A percentile compares a stretch with the other conserved stretches of the same genome.
Conservation (phyloP, 305 asterid species). For the Fraxinus nigra region DNA sequence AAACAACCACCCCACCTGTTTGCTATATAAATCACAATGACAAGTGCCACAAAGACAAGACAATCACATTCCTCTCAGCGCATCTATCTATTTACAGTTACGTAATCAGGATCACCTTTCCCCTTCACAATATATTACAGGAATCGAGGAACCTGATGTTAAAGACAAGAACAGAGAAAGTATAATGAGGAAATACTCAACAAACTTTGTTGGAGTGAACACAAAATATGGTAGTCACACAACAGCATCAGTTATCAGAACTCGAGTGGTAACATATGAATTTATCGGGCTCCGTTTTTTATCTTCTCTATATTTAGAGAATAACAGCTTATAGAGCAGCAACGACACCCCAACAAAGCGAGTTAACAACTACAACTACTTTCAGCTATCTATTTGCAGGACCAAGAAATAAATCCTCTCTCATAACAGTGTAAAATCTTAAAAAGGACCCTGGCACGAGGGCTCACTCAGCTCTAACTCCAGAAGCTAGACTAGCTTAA, state of each 20-base stretch:
- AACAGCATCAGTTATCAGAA: not conserved
- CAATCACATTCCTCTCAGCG: conserved; percentile 55
- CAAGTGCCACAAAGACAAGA: conserved; percentile 35
- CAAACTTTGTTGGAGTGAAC: not conserved
- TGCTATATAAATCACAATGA: conserved; percentile 28
- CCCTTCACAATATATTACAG: conserved; percentile 21
- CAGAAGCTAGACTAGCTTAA: no score
- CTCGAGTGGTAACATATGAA: not conserved
- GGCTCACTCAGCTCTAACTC: no score
- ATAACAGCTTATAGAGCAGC: not conserved
- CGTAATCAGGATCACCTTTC: conserved; percentile 20
- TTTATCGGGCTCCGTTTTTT: not conserved
- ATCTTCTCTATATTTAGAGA: not conserved
- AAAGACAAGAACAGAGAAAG: not conserved
- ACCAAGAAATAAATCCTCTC: not conserved
- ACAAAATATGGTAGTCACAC: not conserved
- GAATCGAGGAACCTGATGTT: conserved; percentile 24
- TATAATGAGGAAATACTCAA: not conserved
- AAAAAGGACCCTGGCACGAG: not conserved
- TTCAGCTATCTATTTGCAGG: not conserved
- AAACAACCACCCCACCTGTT: conserved; percentile 29
- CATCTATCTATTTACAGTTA: conserved; percentile 29
- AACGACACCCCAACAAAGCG: not conserved
- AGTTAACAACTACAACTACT: not conserved
- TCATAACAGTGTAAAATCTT: not conserved